Evolutionary conservation across 2,329 filamentous ascomycete genomes (phyloP), one percentile per base, ranked within the genome.

Genomic region (Madurella mycetomatis): DNA sequence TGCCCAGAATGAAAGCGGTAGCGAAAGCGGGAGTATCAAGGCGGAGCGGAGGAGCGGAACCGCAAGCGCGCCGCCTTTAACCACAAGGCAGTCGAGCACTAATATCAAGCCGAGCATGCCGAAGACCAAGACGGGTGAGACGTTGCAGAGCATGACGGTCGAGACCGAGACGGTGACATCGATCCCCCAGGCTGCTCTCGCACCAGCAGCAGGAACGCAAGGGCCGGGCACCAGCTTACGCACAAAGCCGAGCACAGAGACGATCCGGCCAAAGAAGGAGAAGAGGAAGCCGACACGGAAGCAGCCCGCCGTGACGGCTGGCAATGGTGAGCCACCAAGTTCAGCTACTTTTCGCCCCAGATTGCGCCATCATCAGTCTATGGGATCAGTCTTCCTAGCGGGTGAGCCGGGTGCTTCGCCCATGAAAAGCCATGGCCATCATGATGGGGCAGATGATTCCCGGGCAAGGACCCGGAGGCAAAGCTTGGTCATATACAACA

Each of bases 131-230:
- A 76, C 82, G 30, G 75, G 79, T 49, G 89, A 95, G 67, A 85
- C 84, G n/a, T 81, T 86, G 54, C 85, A 87, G 66, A 94, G 90
- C 64, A 96, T 99, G 91, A 97, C 90, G 9, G 92, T 97, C 13
- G 94, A 99, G 74, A 96, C 94, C 0, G 94, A 99, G 71, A 95
- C 92, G 0, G 94, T 99, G 39, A 87, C 84, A 42, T 95, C 92
- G 2, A 88, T 96, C 51, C 90, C 92, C 11, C 92, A 95, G 66
- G 82, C 92, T 30, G 84, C 87, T 9, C 77, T 96, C 30, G 85
- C 86, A 7, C 73, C 78, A 34, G 82, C 82, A 39, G 78, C 79
- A n/a, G 84, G 84, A 17, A 78, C 81, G 16, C 82, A 83, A 54
- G 85, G 87, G 42, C 72, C 75, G 30, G 84, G 78, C 63, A 85